phyloP scores from a whole-genome alignment of 2,329 filamentous ascomycete genomes.

The Paraphaeosphaeria minitans region DNA sequence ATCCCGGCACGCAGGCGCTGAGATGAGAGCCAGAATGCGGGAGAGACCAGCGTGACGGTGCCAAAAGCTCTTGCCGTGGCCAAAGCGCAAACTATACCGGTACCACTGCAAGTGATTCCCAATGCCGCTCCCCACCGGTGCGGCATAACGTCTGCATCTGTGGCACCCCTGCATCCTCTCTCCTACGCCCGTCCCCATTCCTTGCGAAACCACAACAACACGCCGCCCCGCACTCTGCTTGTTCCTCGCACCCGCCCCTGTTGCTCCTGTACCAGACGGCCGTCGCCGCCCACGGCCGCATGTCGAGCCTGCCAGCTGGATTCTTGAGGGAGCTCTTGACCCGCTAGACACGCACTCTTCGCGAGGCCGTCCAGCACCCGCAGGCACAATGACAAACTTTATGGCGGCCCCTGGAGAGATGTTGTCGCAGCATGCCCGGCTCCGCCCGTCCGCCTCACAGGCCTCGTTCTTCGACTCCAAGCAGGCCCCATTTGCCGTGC shows the following conservation, averaged over 20 bases:
- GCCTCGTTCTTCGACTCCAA: conserved; percentile 51
- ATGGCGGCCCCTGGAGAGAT: conserved; percentile 51
- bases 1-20: no score
- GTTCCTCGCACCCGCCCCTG: conserved; percentile 2
- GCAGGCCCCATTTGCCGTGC: conserved; percentile 31
- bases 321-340: conserved; percentile 33
- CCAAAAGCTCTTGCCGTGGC: conserved; percentile 11
- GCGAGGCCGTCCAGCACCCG: conserved; percentile 27
- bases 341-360: conserved; percentile 23
- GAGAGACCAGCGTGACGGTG: no score
- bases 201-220: background rate
- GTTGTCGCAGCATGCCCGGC: conserved; percentile 47
- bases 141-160: no score
- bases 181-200: background rate
- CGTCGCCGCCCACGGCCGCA: conserved; percentile 32
- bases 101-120: no score
- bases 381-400: conserved; percentile 50
- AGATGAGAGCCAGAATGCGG: no score
- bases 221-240: conserved; percentile 1
- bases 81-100: no score
- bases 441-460: conserved; percentile 51
- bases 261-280: conserved; percentile 16
- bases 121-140: no score
- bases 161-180: conserved; percentile 9
- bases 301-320: conserved; percentile 34